Base-by-base conservation (phyloP, 306 rosid genomes). In the Sechiopsis laciniata region DNA sequence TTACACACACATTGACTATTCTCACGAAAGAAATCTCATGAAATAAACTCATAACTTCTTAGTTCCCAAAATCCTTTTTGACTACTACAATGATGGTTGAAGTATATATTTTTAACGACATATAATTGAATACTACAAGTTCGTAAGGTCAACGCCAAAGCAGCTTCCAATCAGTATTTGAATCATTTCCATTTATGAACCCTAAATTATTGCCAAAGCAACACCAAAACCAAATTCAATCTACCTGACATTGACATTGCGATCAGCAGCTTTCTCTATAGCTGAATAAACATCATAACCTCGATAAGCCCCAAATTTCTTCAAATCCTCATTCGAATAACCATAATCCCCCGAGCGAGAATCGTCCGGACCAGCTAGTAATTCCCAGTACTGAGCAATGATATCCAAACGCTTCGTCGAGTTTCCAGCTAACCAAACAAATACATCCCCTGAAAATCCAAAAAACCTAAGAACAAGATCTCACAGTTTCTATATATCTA, bases 321-420 rank as follows among this genome's bases (percentile, higher is more conserved):
- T 57, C 90, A 94, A 78, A 67, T 94, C 89, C 24, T 55, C 63
- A 50, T 71, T 24, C 20, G 96, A 80, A 78, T 87, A 94, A 65
- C 98, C 97, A 46, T 86, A 88, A 72, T 94, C 97, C 10, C 98
- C 96, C 0, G 98, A 90, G 13, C 86, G 88, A 80, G 89, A 76
- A 77, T 90, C 88, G 2, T 84, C 2, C 0, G 96, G 90, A 8
- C 74, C 74, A 60, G 96, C 89, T 15, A 74, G 45, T 2, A 94
- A 79, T 56, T 90, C 85, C 98, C 98, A 94, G 61, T 94, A 94
- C 77, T 87, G 95, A 45, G 97, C 95, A 62, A 83, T 90, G 60
- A 94, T 79, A 79, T 90, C 96, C 20, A 94, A 88, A 20, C 77
- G 85, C 70, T 50, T 26, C 19, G 96, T 78, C 13, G 98, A 86